Evolutionary conservation across 192 early-diverging fungal genomes (phyloP).

Genomic region (Fimicolochytrium jonesii): DNA sequence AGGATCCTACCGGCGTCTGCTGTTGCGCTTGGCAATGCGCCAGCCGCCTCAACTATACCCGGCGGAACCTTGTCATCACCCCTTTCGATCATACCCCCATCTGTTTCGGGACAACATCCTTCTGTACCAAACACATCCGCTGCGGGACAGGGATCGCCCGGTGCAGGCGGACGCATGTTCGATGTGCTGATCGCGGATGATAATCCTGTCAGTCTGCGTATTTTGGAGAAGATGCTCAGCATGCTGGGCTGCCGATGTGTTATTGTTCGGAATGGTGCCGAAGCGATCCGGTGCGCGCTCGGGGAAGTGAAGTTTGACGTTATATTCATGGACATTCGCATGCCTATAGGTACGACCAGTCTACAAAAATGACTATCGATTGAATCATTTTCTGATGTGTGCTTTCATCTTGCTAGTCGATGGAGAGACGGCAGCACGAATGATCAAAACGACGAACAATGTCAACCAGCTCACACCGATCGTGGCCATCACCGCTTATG

Average conservation of each 20-base stretch:
- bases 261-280: slow-evolving; percentile 83
- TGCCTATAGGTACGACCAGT: slow-evolving; percentile 74
- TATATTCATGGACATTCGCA: slow-evolving; percentile 90
- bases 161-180: slow-evolving; percentile 20
- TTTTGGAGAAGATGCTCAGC: slow-evolving; percentile 83
- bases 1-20: too few relatives aligned
- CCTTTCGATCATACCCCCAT: too few relatives aligned
- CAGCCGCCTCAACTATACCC: too few relatives aligned
- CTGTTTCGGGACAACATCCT: too few relatives aligned
- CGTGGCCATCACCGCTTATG: slow-evolving; percentile 72
- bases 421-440: slow-evolving; percentile 84
- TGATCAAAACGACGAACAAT: slow-evolving; percentile 92
- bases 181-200: slow-evolving; percentile 81
- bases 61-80: too few relatives aligned
- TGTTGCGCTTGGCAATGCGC: too few relatives aligned
- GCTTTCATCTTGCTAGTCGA: slow-evolving; percentile 58
- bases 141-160: too few relatives aligned
- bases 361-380: too few relatives aligned
- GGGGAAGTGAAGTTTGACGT: slow-evolving; percentile 86
- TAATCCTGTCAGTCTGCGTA: slow-evolving; percentile 84
- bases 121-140: too few relatives aligned
- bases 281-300: slow-evolving; percentile 85
- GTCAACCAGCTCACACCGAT: slow-evolving; percentile 82
- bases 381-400: too few relatives aligned
- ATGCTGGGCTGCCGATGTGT: slow-evolving; percentile 75